Conservation (phyloP, 306 rosid species). For the Macrotyloma uniflorum region DNA sequence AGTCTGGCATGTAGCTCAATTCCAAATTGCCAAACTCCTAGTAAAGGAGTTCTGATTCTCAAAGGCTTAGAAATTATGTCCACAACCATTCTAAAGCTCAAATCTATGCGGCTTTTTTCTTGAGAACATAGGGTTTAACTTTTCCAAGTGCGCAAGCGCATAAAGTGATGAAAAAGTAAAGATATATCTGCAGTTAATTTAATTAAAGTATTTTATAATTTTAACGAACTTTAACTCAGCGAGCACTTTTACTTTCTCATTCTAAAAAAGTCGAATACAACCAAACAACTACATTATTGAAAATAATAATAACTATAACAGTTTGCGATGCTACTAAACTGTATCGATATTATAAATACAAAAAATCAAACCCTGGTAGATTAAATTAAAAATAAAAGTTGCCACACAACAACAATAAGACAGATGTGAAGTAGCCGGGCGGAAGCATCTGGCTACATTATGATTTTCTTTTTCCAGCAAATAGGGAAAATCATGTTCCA, state of each 20-base stretch:
- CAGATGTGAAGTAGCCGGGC: neutral
- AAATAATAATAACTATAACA: neutral
- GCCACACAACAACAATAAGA: neutral
- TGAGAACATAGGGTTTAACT: neutral
- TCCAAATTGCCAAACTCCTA: neutral
- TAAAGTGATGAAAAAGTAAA: neutral
- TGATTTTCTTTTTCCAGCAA: conserved; percentile 23
- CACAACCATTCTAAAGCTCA: neutral
- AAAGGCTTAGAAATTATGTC: too few relatives aligned
- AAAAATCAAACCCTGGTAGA: conserved; percentile 24
- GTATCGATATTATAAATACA: conserved; percentile 1
- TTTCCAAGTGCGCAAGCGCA: neutral
- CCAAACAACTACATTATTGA: conserved; percentile 2
- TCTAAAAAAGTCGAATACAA: neutral
- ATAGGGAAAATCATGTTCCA: neutral
- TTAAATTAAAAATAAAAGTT: neutral
- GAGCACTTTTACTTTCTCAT: neutral
- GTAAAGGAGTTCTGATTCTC: neutral
- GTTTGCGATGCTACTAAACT: neutral
- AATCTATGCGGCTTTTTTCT: neutral
- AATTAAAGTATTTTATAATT: neutral
- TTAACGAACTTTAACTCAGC: neutral
- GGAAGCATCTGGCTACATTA: neutral
- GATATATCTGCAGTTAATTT: neutral
- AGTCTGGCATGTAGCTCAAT: neutral